Evolutionary conservation across 164 flowering plant species (phyloP).

Genomic region (Stephania japonica): DNA sequence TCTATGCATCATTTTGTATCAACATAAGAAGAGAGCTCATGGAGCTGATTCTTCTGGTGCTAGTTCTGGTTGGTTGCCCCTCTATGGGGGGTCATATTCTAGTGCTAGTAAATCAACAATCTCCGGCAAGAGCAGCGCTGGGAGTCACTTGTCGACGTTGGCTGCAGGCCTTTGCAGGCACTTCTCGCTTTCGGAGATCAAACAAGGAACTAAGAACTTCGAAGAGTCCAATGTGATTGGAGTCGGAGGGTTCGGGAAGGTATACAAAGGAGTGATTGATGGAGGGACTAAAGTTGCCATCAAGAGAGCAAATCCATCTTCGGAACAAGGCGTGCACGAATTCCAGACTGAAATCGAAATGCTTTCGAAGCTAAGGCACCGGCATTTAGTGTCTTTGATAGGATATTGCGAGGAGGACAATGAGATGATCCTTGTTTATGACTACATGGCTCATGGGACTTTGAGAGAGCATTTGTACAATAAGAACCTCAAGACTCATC

Average conservation of each 20-base stretch:
- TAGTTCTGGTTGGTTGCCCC: conserved; percentile 35
- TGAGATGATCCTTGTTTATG: conserved; percentile 65
- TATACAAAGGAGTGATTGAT: conserved; percentile 42
- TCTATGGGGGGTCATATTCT: conserved; percentile 37
- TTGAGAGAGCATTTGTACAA: conserved; percentile 56
- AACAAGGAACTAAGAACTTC: conserved; percentile 40
- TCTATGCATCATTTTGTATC: conserved; percentile 16
- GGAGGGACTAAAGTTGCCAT: conserved; percentile 50
- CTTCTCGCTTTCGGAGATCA: conserved; percentile 41
- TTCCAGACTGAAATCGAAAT: conserved; percentile 63
- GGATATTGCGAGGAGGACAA: conserved; percentile 57
- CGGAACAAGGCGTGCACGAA: conserved; percentile 59
- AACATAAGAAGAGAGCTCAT: conserved; percentile 11
- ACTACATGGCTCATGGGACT: conserved; percentile 62
- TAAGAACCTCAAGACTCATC: conserved; percentile 28
- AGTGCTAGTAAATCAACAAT: conserved; percentile 25
- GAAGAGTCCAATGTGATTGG: conserved; percentile 48
- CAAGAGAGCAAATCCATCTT: conserved; percentile 64
- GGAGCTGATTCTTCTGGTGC: conserved; percentile 7
- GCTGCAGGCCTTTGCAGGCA: conserved; percentile 34
- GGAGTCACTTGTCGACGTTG: conserved; percentile 27
- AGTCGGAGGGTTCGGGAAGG: conserved; percentile 66
- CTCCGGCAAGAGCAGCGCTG: conserved; percentile 28
- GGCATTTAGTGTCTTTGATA: conserved; percentile 63
- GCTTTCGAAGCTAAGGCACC: conserved; percentile 64